Evolutionary conservation across 2,329 filamentous ascomycete species (phyloP).

Genomic region (Pestalotiopsis sp.): DNA sequence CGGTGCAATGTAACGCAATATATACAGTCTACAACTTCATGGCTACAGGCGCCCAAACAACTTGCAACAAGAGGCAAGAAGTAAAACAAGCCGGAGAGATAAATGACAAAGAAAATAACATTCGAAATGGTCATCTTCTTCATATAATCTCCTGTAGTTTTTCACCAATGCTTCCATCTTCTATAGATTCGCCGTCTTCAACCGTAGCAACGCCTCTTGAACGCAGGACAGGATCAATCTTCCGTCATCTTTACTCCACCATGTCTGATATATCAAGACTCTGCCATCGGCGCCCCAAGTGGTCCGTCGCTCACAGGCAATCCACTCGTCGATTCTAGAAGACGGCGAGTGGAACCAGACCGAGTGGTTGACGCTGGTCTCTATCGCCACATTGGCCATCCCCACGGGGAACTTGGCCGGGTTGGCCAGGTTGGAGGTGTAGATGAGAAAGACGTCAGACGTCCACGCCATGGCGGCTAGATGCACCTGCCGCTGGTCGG

Average conservation of each 20-base stretch:
- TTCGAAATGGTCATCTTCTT: background rate
- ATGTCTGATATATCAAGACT: slow-evolving; percentile 17
- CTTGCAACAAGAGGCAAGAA: no score
- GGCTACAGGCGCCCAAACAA: no score
- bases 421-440: slow-evolving; percentile 13
- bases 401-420: slow-evolving; percentile 1
- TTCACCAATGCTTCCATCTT: background rate
- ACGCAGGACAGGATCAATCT: slow-evolving; percentile 16
- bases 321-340: slow-evolving; percentile 17
- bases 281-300: slow-evolving; percentile 20
- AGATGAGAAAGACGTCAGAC: slow-evolving; percentile 13
- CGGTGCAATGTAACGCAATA: no score
- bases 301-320: slow-evolving; percentile 18
- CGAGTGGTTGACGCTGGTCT: slow-evolving; percentile 17
- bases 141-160: background rate
- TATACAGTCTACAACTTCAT: no score
- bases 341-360: slow-evolving; percentile 19
- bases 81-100: no score
- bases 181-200: slow-evolving; percentile 15
- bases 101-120: no score
- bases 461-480: slow-evolving; percentile 13
- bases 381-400: slow-evolving; percentile 7
- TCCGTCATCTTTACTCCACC: slow-evolving; percentile 17
- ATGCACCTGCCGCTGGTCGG: slow-evolving; percentile 1
- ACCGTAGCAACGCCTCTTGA: slow-evolving; percentile 19